Evolutionary conservation across 306 rosid genomes (phyloP), one percentile per base, ranked within the genome.

Genomic region (Acacia melanoxylon): DNA sequence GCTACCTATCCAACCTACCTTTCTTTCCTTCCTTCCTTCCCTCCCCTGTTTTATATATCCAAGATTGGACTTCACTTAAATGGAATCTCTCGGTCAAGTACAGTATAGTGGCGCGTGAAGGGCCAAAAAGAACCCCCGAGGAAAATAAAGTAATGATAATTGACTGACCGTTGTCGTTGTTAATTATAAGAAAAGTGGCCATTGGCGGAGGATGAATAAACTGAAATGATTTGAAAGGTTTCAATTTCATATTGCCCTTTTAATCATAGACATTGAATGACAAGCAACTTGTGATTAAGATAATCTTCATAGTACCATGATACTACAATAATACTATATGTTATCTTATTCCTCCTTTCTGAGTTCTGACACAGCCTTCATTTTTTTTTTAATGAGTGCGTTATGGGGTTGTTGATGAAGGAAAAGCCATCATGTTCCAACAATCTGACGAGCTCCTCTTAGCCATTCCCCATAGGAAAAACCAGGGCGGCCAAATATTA

Each of bases 1-100:
- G 85, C 88, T 86, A 85, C 81, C 56, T 1, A 82, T 86, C 80
- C 83, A 78, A 91, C 85, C 93, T 81, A 87, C 87, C 90, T 77
- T 84, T 87, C 91, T 20, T 15, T 63, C 42, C 7, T 1, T 37
- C 8, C 41, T 5, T 37, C 6, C 1, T 9, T 14, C 41, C 80
- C 68, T 81, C 83, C 91, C 29, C 37, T 29, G 29, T 42, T 16
- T 66, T 44, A 24, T 44, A 24, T 61, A 59, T 82, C 27, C 35
- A 25, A 59, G 4, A 10, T 25, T 4, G 12, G 56, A 16, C 63
- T 59, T 76, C 27, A 62, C 49, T 61, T 68, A 12, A 19, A 24
- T 83, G 76, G 72, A 62, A 68, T 62, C 59, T 68, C 59, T 24
- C 22, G 56, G 78, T 82, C 68, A 72, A 58, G 40, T 25, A 40